A percentile compares a stretch with the other conserved stretches of the same genome.
Evolutionary conservation across 441 rosid genomes (phyloP).

Genomic region (Mallotus repandus): DNA sequence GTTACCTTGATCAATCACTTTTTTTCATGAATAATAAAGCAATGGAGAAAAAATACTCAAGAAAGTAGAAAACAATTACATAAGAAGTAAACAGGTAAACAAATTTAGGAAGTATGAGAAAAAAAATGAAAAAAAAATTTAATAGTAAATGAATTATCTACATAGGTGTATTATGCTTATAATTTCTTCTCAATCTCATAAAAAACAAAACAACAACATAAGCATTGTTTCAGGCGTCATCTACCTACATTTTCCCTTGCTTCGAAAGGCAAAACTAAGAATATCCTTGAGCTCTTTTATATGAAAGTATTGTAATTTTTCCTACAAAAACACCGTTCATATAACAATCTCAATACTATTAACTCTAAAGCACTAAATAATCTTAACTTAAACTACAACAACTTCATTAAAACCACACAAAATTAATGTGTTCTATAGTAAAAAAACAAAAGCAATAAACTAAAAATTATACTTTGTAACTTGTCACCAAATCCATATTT

Average conservation of each 20-base stretch:
- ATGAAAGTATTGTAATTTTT: slow-evolving; percentile 77
- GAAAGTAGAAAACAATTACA: no score
- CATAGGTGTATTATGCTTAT: no score
- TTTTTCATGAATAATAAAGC: background rate
- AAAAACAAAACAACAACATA: background rate
- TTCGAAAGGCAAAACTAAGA: slow-evolving; percentile 81
- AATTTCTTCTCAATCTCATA: no score
- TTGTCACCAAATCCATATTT: slow-evolving; percentile 75
- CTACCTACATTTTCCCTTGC: slow-evolving; percentile 97
- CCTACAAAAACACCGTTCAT: slow-evolving; percentile 39
- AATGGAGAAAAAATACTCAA: background rate
- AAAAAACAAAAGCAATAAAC: no score
- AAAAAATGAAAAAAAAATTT: no score
- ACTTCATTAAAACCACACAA: background rate
- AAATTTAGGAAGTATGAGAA: background rate
- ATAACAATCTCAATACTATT: background rate
- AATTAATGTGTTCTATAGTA: background rate
- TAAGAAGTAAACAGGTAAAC: no score
- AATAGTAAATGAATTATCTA: no score
- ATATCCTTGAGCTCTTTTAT: slow-evolving; percentile 98
- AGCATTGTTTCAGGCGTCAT: slow-evolving; percentile 8
- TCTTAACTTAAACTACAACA: no score
- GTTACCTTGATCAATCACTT: background rate
- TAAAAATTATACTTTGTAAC: slow-evolving; percentile 62
- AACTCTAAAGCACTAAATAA: no score